Percentiles rank a stretch among this genome's conserved stretches.
These are phyloP conservation scores for Asterella californica DNA, from an alignment of 225 moss, liverwort and hornwort species.

Conservation along the genomic window DNA sequence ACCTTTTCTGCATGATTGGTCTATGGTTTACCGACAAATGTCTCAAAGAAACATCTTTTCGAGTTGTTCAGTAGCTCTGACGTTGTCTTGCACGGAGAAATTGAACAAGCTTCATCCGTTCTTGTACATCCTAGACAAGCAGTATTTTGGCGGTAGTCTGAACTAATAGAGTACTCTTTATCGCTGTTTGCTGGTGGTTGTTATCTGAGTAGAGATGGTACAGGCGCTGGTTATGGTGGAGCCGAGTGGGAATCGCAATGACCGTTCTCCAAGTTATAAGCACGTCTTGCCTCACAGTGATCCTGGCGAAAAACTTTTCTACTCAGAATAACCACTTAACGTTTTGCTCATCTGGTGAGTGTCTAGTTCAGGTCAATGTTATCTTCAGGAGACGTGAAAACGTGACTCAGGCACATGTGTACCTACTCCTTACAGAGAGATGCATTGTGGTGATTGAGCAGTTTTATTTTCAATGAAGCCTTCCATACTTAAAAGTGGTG, in stretches of 20 bases:
- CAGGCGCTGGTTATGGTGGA: slow-evolving; percentile 84
- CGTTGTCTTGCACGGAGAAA: neutral
- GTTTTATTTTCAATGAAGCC: neutral
- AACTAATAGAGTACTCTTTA: neutral
- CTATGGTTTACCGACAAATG: neutral
- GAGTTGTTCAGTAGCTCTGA: neutral
- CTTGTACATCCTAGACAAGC: neutral
- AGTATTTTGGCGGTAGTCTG: neutral
- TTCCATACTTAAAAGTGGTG: neutral
- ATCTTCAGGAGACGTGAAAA: neutral
- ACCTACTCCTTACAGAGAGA: too few species aligned
- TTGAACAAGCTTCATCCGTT: neutral
- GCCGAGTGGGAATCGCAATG: slow-evolving; percentile 59
- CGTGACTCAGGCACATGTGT: neutral
- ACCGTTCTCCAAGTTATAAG: slow-evolving; percentile 57
- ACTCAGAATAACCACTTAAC: slow-evolving; percentile 14
- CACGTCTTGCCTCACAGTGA: slow-evolving; percentile 45
- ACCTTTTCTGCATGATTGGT: neutral
- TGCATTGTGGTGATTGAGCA: too few species aligned
- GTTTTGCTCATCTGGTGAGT: slow-evolving; percentile 40
- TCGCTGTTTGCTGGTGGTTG: neutral
- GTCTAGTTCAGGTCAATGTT: neutral
- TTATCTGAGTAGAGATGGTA: slow-evolving; percentile 62
- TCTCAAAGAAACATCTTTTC: neutral
- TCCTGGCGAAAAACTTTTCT: slow-evolving; percentile 28